These are phyloP conservation scores for Daldinia sp. DNA, from an alignment of 2,329 filamentous ascomycete genomes.

Conservation along the genomic window DNA sequence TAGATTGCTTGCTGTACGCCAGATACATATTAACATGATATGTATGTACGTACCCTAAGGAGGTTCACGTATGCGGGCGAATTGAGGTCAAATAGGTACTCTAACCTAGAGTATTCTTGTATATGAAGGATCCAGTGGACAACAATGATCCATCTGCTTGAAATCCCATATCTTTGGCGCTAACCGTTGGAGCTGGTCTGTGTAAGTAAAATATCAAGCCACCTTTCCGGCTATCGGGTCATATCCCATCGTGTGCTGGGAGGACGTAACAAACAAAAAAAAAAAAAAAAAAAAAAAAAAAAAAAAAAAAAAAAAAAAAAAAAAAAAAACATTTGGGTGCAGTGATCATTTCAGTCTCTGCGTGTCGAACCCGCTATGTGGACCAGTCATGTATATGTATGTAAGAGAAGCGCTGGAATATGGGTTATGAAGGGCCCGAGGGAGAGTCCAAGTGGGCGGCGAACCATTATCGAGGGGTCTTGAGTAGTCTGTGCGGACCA, in stretches of 20 bases:
- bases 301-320: no score
- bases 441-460: slow-evolving; percentile 30
- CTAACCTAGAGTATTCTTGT: no score
- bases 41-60: neutral
- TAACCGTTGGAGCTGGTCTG: slow-evolving; percentile 19
- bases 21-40: no score
- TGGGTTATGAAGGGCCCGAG: slow-evolving; percentile 34
- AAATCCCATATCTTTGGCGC: slow-evolving; percentile 33
- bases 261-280: neutral
- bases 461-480: slow-evolving; percentile 33
- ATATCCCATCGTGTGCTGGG: neutral
- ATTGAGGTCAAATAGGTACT: neutral
- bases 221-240: slow-evolving; percentile 8
- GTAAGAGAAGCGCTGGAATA: slow-evolving; percentile 25
- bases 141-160: slow-evolving; percentile 1
- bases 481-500: slow-evolving; percentile 26
- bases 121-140: slow-evolving; percentile 6
- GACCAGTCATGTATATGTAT: slow-evolving; percentile 20
- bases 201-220: slow-evolving; percentile 1
- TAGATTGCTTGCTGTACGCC: neutral
- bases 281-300: no score
- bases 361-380: slow-evolving; percentile 12
- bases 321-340: neutral
- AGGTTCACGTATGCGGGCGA: neutral
- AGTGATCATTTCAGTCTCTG: neutral